Base-by-base conservation (phyloP, 2,329 filamentous ascomycete genomes). In the Rhynchosporium agropyri region DNA sequence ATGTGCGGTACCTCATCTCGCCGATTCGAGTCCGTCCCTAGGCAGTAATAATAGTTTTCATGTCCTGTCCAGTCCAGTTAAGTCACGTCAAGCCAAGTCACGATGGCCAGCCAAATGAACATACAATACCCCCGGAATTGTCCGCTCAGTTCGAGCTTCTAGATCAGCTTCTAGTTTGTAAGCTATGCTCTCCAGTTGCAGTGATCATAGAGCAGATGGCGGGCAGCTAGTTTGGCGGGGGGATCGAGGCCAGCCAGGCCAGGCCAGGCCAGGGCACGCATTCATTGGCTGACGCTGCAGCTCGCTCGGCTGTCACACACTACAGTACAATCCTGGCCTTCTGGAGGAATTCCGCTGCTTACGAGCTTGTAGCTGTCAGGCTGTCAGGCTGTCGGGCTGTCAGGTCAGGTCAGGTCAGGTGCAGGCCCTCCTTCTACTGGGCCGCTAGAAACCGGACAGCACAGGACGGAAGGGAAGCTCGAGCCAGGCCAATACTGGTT, bases 141-240 rank as follows among this genome's bases (percentile, higher is more conserved):
- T 45, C 42, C 6, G n/a, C 33, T 10, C 33, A 36, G 3, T 10
- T 5, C 33, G 33, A 36, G 33, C 6, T 36, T 36, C 33, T 36
- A 36, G 33, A 36, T 36, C 33, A 36, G 33, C 33, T 36, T 10
- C 33, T 20, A 36, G 33, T 36, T 36, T 10, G 10, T 12, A 54
- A 29, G 36, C 36, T 54, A 54, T 54, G 51, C 51, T 33, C 50
- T 38, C 26, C 50, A 54, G 51, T 54, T 54, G 51, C 50, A 40
- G 51, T 54, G 38, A 33, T 26, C 10, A 26, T 40, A 20, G 28
- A 51, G 33, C 20, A 26, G 48, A 28, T 26, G 28, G 48, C 48
- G 26, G 42, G 48, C 48, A 54, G 36, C 36, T 33, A 54, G 29
- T 33, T 33, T 38, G 42, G 13, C 15, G 13, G n/a, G 42, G n/a